phyloP scores from a whole-genome alignment of 1,139 yeast species.

The Pichia cactophila region DNA sequence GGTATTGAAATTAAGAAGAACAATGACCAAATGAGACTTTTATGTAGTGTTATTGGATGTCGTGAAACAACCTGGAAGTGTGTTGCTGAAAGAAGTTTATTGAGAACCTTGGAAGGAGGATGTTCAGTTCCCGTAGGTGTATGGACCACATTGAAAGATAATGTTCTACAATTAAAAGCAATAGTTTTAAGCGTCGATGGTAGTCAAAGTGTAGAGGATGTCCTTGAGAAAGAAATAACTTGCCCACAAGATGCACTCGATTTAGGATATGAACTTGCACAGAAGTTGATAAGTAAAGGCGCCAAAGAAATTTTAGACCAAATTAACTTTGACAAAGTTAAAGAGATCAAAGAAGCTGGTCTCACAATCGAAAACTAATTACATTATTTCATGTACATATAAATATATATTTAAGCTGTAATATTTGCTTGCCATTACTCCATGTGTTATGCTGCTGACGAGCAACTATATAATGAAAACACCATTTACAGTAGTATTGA shows the following conservation, averaged over 20 bases:
- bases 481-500: no score
- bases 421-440: background rate
- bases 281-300: conserved; percentile 59
- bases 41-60: conserved; percentile 62
- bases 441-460: background rate
- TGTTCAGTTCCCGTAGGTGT: conserved; percentile 93
- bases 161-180: conserved; percentile 49
- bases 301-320: conserved; percentile 77
- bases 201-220: conserved; percentile 51
- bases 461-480: no score
- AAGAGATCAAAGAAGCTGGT: conserved; percentile 31
- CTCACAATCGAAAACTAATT: conserved; percentile 6
- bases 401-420: background rate
- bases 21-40: conserved; percentile 49
- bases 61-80: conserved; percentile 66
- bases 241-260: conserved; percentile 56
- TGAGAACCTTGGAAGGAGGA: conserved; percentile 92
- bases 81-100: conserved; percentile 80
- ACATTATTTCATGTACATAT: background rate
- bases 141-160: conserved; percentile 49
- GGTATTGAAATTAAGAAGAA: conserved; percentile 80
- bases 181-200: conserved; percentile 88
- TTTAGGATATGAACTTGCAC: conserved; percentile 68
- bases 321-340: conserved; percentile 64
- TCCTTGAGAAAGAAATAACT: conserved; percentile 26